These are phyloP conservation scores for Aschersonia sp. DNA, from an alignment of 2,329 filamentous ascomycete species.

Conservation along the genomic window DNA sequence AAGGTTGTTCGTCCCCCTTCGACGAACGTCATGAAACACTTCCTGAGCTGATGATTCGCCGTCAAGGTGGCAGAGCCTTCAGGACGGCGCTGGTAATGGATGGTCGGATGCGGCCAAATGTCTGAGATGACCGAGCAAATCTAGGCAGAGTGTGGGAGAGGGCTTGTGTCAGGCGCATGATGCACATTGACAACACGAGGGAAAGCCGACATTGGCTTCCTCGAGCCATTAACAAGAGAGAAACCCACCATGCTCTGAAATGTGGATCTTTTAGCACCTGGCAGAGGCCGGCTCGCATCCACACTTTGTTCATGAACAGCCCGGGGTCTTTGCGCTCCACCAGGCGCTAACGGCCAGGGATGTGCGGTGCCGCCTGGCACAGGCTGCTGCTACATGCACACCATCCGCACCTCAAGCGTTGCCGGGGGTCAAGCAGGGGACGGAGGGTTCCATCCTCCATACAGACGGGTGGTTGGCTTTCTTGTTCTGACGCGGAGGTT, in stretches of 20 bases:
- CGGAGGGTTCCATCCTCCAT: neutral
- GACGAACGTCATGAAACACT: too few species aligned
- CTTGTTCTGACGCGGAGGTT: neutral
- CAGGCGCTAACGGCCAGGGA: constrained; percentile 1
- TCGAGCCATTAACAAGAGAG: neutral
- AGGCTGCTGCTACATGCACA: neutral
- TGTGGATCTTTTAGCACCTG: constrained; percentile 3
- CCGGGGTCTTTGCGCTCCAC: neutral
- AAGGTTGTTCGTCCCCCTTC: too few species aligned
- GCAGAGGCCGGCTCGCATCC: neutral
- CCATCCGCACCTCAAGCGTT: neutral
- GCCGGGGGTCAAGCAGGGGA: neutral
- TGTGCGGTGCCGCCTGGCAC: neutral
- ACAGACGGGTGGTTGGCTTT: neutral
- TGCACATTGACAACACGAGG: neutral
- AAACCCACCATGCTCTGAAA: neutral
- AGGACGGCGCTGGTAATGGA: neutral
- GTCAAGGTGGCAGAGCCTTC: neutral
- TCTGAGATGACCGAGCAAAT: neutral
- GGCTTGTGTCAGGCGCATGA: neutral
- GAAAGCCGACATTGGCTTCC: neutral
- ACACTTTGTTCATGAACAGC: neutral
- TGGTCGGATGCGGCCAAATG: neutral
- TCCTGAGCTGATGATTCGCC: neutral
- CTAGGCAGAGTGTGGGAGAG: neutral